A percentile compares a stretch with the other conserved stretches of the same genome.
Evolutionary conservation across 2,329 filamentous ascomycete species (phyloP).

Genomic region (Calonectria fujianensis): DNA sequence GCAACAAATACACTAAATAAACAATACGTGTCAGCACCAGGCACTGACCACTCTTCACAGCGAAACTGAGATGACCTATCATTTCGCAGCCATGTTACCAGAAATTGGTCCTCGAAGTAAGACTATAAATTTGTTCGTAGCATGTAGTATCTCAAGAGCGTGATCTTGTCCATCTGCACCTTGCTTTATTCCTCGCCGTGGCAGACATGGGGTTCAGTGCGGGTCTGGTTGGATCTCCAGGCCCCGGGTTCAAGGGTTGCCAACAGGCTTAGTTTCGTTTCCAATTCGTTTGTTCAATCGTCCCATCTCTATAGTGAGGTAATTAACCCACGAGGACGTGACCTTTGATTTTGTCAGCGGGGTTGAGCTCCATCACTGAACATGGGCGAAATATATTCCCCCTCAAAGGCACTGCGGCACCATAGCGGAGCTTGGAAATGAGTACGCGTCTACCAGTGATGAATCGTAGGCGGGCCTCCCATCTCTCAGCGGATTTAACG

Average conservation of each 20-base stretch:
- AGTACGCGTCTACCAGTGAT: conserved; percentile 38
- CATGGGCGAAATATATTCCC: conserved; percentile 1
- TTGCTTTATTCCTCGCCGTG: neutral
- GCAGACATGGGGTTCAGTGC: conserved; percentile 12
- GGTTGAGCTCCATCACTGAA: conserved; percentile 15
- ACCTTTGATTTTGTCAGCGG: conserved; percentile 12
- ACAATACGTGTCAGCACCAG: too few relatives aligned
- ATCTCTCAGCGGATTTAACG: neutral
- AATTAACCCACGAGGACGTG: conserved; percentile 25
- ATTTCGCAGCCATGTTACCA: neutral
- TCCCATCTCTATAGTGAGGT: conserved; percentile 14
- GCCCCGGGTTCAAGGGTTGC: conserved; percentile 4
- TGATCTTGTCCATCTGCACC: too few relatives aligned
- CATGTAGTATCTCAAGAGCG: neutral
- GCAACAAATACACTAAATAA: neutral
- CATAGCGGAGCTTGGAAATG: conserved; percentile 36
- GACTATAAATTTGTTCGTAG: neutral
- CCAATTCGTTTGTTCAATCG: conserved; percentile 8
- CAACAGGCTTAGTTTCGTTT: conserved; percentile 11
- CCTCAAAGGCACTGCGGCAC: neutral
- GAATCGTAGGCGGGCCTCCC: conserved; percentile 16
- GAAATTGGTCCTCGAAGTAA: neutral
- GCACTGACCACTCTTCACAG: neutral
- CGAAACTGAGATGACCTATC: neutral
- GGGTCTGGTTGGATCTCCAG: conserved; percentile 18